phyloP scores from a whole-genome alignment of 2,329 filamentous ascomycete genomes.

The Curvularia verruculosa region DNA sequence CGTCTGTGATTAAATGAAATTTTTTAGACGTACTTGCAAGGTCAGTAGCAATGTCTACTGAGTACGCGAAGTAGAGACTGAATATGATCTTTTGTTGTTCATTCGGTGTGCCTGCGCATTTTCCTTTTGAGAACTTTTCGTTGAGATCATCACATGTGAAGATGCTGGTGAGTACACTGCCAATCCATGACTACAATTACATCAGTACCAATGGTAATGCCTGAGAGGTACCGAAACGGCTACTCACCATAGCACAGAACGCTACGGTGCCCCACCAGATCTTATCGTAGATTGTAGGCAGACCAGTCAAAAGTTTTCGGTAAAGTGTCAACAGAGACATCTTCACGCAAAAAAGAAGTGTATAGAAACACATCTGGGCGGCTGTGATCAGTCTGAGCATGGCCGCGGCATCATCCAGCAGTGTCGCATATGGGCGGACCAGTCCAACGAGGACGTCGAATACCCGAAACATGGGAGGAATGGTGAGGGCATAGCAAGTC shows the following conservation, averaged over 20 bases:
- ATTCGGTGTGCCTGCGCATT: slow-evolving; percentile 27
- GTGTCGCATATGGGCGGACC: slow-evolving; percentile 33
- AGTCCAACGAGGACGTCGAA: slow-evolving; percentile 32
- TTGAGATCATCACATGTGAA: slow-evolving; percentile 47
- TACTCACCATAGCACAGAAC: slow-evolving; percentile 28
- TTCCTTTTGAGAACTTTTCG: slow-evolving; percentile 43
- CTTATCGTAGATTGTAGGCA: slow-evolving; percentile 34
- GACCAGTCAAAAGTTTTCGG: slow-evolving; percentile 36
- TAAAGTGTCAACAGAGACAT: slow-evolving; percentile 44
- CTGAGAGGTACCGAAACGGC: neutral
- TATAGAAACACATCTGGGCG: slow-evolving; percentile 40
- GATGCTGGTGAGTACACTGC: slow-evolving; percentile 44
- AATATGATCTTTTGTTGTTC: slow-evolving; percentile 20
- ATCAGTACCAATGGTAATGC: neutral
- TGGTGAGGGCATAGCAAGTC: slow-evolving; percentile 42
- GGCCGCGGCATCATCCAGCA: slow-evolving; percentile 35
- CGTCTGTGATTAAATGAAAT: neutral
- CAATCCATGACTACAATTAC: slow-evolving; percentile 39
- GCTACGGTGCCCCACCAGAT: slow-evolving; percentile 47
- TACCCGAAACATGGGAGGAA: slow-evolving; percentile 41
- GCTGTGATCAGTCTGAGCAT: slow-evolving; percentile 48
- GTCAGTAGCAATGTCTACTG: slow-evolving; percentile 45
- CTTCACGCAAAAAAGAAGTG: slow-evolving; percentile 13
- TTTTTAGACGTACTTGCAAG: slow-evolving; percentile 32
- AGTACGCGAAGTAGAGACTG: slow-evolving; percentile 45